Percentiles rank a stretch among this genome's conserved stretches.
phyloP scores from a whole-genome alignment of 2,329 filamentous ascomycete species.

The Arthroderma uncinatum region DNA sequence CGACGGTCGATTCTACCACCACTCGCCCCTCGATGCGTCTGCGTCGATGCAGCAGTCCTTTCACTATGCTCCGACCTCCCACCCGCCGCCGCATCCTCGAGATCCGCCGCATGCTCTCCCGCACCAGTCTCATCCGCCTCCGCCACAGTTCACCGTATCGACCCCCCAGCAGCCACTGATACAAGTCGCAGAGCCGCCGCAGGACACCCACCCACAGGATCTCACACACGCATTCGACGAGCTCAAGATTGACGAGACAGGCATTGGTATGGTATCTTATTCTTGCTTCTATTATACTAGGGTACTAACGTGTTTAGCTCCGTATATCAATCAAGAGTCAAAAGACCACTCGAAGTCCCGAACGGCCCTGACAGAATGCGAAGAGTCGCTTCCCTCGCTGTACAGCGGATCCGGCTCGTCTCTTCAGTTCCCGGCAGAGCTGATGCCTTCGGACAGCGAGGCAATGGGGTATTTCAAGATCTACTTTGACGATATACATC shows the following conservation, averaged over 20 bases:
- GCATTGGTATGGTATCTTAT: conserved; percentile 54
- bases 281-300: background rate
- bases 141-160: background rate
- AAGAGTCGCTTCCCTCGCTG: conserved; percentile 57
- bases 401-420: conserved; percentile 59
- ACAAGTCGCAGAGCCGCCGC: background rate
- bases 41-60: background rate
- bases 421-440: conserved; percentile 76
- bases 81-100: background rate
- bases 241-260: conserved; percentile 75
- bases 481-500: conserved; percentile 82
- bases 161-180: background rate
- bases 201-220: background rate
- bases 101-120: background rate
- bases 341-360: conserved; percentile 42
- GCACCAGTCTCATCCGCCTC: background rate
- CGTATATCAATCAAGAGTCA: conserved; percentile 64
- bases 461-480: conserved; percentile 77
- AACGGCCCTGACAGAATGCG: conserved; percentile 49
- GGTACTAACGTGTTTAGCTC: conserved; percentile 23
- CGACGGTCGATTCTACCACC: conserved; percentile 27
- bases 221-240: conserved; percentile 72
- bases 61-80: background rate
- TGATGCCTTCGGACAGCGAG: conserved; percentile 83
- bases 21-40: conserved; percentile 11